Percentiles rank a stretch among this genome's conserved stretches.
Evolutionary conservation across 2,329 filamentous ascomycete species (phyloP).

Genomic region (Pestalotiopsis sp.): DNA sequence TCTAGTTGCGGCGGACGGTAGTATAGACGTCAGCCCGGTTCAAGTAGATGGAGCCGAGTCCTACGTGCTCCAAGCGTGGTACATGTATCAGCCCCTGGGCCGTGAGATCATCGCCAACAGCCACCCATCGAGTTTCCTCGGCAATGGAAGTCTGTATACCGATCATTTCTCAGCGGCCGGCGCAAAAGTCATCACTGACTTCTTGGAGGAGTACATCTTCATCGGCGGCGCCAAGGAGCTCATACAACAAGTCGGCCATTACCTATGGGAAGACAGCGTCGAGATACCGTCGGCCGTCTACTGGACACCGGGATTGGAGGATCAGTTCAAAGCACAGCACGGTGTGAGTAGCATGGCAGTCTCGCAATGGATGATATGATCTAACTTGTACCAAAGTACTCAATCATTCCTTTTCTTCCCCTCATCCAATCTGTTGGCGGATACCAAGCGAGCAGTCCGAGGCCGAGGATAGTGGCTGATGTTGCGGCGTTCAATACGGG

Average conservation of each 20-base stretch:
- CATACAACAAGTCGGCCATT: not conserved
- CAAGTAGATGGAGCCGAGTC: not conserved
- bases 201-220: not conserved
- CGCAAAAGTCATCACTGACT: not conserved
- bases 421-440: not conserved
- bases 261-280: conserved; percentile 9
- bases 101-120: not conserved
- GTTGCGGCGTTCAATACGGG: not conserved
- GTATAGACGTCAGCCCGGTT: not conserved
- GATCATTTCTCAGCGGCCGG: conserved; percentile 4
- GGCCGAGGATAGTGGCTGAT: not conserved
- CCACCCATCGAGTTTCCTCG: not conserved
- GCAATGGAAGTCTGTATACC: not conserved
- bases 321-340: not conserved
- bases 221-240: conserved; percentile 1
- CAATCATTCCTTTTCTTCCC: not conserved
- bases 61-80: not conserved
- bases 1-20: not conserved
- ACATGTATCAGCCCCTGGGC: not conserved
- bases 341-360: not conserved
- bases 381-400: not conserved
- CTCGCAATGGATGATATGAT: too few relatives aligned
- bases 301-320: not conserved
- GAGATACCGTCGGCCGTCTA: not conserved
- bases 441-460: not conserved